Evolutionary conservation across 768 basidiomycete genomes (phyloP).

Genomic region (Clavaria fumosa): DNA sequence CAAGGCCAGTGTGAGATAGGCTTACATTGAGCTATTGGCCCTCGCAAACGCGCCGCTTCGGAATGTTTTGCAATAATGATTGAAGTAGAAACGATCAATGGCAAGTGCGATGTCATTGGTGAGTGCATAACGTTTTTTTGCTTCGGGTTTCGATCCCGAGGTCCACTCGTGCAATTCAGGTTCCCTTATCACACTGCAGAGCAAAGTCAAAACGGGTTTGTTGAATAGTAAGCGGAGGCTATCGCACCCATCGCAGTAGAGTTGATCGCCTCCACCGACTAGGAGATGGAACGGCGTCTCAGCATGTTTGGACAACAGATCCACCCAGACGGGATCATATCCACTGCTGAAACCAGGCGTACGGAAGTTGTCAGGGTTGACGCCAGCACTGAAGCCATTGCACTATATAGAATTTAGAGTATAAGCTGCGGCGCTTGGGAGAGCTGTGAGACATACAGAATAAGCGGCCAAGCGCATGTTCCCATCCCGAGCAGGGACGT

Average conservation of each 20-base stretch:
- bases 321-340: slow-evolving; percentile 87
- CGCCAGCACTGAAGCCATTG: slow-evolving; percentile 79
- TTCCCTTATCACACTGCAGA: slow-evolving; percentile 57
- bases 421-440: neutral
- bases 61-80: slow-evolving; percentile 80
- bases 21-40: slow-evolving; percentile 83
- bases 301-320: slow-evolving; percentile 73
- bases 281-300: slow-evolving; percentile 77
- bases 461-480: slow-evolving; percentile 89
- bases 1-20: slow-evolving; percentile 10
- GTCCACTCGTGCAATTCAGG: slow-evolving; percentile 86
- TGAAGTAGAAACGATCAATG: slow-evolving; percentile 82
- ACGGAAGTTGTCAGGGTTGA: slow-evolving; percentile 78
- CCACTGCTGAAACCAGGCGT: slow-evolving; percentile 68
- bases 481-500: slow-evolving; percentile 62
- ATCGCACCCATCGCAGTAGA: slow-evolving; percentile 72
- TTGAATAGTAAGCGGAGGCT: slow-evolving; percentile 1
- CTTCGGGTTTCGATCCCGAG: slow-evolving; percentile 35
- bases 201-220: slow-evolving; percentile 4
- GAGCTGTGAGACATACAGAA: slow-evolving; percentile 36
- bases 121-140: slow-evolving; percentile 42
- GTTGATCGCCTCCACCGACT: slow-evolving; percentile 87
- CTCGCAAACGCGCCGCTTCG: slow-evolving; percentile 80
- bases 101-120: slow-evolving; percentile 58
- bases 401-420: slow-evolving; percentile 30